Conservation (phyloP, 1,139 yeast genomes). For the Magnusiomyces suaveolens region DNA sequence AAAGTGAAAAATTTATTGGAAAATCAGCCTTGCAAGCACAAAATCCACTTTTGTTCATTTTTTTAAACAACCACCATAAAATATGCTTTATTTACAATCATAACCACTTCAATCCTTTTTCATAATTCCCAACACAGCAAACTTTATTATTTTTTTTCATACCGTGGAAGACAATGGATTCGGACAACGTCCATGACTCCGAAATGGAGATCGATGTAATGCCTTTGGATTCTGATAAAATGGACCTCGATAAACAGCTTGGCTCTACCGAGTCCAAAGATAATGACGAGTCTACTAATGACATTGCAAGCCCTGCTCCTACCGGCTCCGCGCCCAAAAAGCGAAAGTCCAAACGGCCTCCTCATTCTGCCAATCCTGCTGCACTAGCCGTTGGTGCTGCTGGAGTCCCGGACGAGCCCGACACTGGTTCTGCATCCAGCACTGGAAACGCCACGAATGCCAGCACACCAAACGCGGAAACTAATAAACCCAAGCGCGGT, state of each 20-base stretch:
- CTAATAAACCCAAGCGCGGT: constrained; percentile 20
- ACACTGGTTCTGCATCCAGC: no score
- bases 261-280: neutral
- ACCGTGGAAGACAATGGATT: neutral
- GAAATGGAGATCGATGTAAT: neutral
- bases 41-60: no score
- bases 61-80: no score
- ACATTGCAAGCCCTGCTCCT: no score
- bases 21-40: no score
- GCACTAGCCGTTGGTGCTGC: constrained; percentile 4
- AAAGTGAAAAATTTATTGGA: no score
- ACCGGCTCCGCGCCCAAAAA: no score
- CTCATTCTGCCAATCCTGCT: neutral
- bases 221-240: neutral
- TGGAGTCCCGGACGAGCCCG: constrained; percentile 6
- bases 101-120: no score
- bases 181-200: neutral
- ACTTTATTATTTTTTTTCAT: no score
- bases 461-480: neutral
- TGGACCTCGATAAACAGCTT: neutral
- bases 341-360: neutral
- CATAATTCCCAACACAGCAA: neutral
- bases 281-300: neutral
- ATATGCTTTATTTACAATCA: no score
- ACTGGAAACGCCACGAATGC: neutral